Evolutionary conservation across 1,284 basidiomycete genomes (phyloP), one percentile per base, ranked within the genome.

Genomic region (Melampsora americana): DNA sequence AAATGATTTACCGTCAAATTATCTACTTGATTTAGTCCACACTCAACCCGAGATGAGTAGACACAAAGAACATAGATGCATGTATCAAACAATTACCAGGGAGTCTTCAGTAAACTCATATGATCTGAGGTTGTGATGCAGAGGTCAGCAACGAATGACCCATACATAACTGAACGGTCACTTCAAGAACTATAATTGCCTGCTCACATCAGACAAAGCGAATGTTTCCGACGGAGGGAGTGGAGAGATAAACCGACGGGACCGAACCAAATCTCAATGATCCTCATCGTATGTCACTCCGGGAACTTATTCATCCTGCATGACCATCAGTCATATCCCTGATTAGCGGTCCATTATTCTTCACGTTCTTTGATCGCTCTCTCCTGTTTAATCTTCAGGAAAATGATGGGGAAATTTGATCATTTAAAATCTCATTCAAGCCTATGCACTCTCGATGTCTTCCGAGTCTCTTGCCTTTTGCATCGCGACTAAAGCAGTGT

Each of bases 231-330:
- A 28, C 53, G 53, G 53, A 56, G 53, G 28, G 53, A 56, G 53
- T 7, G 11, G 53, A 56, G 53, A 56, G 53, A 56, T 56, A 56
- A 56, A 56, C 53, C n/a, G 53, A 56, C 9, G 16, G 28, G 53
- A 56, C n/a, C 20, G 53, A 20, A 28, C n/a, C 12, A 1, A 23
- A 56, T 9, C 11, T 28, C 53, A 56, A 56, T 7, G 16, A 28
- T n/a, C n/a, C 50, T 56, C 20, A 56, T 14, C 16, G 20, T 20
- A 56, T 56, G n/a, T 56, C 28, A 56, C 20, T 56, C 53, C 53
- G 53, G 53, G 20, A 20, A 56, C 53, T 56, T 56, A 23, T 56
- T 23, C 53, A 23, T 56, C 53, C 53, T 56, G 53, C 53, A 56
- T 56, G 53, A 7, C n/a, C 53, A 28, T 56, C 53, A 9, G 53